Evolutionary conservation across 768 basidiomycete species (phyloP).

Genomic region (Dentipellis fragilis): DNA sequence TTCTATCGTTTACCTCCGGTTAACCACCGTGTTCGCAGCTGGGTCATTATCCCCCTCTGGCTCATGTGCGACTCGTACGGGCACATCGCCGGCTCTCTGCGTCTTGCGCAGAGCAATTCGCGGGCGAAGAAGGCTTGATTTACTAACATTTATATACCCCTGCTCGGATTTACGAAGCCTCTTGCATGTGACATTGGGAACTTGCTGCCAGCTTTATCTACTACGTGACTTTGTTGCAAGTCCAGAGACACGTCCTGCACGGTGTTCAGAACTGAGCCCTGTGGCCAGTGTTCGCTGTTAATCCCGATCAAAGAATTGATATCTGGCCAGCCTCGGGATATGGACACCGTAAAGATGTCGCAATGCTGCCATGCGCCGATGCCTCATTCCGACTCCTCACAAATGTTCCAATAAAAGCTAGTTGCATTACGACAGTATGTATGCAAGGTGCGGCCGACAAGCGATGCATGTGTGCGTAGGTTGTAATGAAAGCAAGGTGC

Average conservation of each 20-base stretch:
- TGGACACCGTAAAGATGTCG: no score
- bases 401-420: neutral
- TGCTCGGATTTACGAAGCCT: neutral
- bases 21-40: slow-evolving; percentile 31
- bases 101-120: slow-evolving; percentile 14
- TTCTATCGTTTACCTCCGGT: neutral
- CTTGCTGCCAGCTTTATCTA: no score
- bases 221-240: no score
- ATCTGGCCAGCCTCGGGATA: neutral
- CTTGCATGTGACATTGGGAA: neutral
- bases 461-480: neutral
- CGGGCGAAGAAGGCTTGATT: neutral
- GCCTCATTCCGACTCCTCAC: no score
- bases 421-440: neutral
- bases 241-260: no score
- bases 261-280: neutral
- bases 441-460: neutral
- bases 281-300: neutral
- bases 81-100: slow-evolving; percentile 55
- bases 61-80: slow-evolving; percentile 73
- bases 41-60: slow-evolving; percentile 70
- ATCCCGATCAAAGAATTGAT: neutral
- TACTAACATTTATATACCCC: neutral
- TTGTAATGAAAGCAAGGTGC: neutral
- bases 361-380: no score